Percentiles rank a stretch among this genome's conserved stretches.
phyloP scores from a whole-genome alignment of 2,329 filamentous ascomycete genomes.

The Penicillium hesseltinei region DNA sequence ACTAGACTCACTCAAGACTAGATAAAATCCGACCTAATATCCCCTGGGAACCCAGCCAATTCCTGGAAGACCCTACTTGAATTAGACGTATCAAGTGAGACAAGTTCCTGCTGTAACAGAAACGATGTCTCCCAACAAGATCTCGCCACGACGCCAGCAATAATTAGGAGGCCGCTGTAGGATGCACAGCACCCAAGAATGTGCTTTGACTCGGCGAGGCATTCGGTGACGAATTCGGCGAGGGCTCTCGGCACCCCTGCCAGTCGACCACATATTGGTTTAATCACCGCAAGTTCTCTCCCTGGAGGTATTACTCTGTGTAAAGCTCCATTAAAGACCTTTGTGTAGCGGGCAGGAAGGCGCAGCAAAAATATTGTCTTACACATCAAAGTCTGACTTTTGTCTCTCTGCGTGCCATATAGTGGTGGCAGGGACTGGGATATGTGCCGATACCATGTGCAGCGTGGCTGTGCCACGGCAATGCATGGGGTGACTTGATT shows the following conservation, averaged over 20 bases:
- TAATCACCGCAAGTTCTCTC: not conserved
- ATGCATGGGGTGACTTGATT: not conserved
- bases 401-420: not conserved
- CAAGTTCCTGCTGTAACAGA: not conserved
- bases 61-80: not conserved
- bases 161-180: not conserved
- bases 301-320: not conserved
- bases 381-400: not conserved
- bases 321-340: not conserved
- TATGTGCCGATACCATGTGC: constrained; percentile 7
- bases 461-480: constrained; percentile 6
- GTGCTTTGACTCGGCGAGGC: not conserved
- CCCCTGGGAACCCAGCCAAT: not conserved
- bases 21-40: not conserved
- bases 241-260: too few species aligned
- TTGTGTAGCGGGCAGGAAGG: not conserved
- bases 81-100: not conserved
- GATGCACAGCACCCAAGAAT: not conserved
- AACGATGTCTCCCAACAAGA: not conserved
- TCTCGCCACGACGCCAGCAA: not conserved
- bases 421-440: not conserved
- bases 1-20: not conserved
- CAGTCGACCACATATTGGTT: not conserved
- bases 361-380: not conserved
- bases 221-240: not conserved